Percentiles rank a stretch among this genome's conserved stretches.
These are phyloP conservation scores for Gamarada debralockiae DNA, from an alignment of 495 filamentous ascomycete genomes.

Conservation along the genomic window DNA sequence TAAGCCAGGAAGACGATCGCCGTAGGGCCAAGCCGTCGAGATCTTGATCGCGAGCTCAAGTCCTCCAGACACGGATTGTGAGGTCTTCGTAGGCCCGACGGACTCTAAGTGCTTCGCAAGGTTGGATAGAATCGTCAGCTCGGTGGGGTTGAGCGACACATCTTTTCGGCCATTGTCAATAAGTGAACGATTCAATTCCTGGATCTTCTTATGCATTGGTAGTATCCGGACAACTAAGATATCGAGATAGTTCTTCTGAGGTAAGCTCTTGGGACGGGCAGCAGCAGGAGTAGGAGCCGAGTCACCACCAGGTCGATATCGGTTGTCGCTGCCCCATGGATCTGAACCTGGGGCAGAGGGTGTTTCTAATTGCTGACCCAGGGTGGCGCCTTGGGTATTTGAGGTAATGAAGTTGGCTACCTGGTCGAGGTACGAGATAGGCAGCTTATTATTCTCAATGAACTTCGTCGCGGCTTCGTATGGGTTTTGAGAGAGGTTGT, in stretches of 20 bases:
- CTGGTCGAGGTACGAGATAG: slow-evolving; percentile 86
- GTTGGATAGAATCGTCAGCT: slow-evolving; percentile 53
- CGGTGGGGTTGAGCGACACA: slow-evolving; percentile 65
- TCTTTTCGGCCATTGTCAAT: slow-evolving; percentile 67
- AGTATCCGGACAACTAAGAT: slow-evolving; percentile 44
- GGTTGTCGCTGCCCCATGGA: slow-evolving; percentile 71
- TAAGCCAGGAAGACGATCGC: slow-evolving; percentile 74
- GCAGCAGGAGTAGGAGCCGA: slow-evolving; percentile 31
- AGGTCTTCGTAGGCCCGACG: slow-evolving; percentile 28
- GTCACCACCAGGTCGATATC: slow-evolving; percentile 71
- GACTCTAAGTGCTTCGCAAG: slow-evolving; percentile 57
- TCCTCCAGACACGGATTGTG: slow-evolving; percentile 29
- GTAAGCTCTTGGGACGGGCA: slow-evolving; percentile 60
- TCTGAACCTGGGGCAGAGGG: slow-evolving; percentile 43
- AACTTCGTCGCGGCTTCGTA: slow-evolving; percentile 92
- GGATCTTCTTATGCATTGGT: slow-evolving; percentile 68
- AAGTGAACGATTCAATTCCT: slow-evolving; percentile 65
- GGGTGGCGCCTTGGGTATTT: slow-evolving; percentile 81
- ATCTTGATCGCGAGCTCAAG: slow-evolving; percentile 62
- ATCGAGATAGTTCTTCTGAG: slow-evolving; percentile 80
- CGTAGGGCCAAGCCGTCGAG: slow-evolving; percentile 70
- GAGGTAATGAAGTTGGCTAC: slow-evolving; percentile 90
- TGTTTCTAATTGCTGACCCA: slow-evolving; percentile 46
- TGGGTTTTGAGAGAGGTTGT: slow-evolving; percentile 87
- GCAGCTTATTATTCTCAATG: slow-evolving; percentile 84